Base-by-base conservation (phyloP, 2,329 filamentous ascomycete species). In the Aspergillus fumigatus region DNA sequence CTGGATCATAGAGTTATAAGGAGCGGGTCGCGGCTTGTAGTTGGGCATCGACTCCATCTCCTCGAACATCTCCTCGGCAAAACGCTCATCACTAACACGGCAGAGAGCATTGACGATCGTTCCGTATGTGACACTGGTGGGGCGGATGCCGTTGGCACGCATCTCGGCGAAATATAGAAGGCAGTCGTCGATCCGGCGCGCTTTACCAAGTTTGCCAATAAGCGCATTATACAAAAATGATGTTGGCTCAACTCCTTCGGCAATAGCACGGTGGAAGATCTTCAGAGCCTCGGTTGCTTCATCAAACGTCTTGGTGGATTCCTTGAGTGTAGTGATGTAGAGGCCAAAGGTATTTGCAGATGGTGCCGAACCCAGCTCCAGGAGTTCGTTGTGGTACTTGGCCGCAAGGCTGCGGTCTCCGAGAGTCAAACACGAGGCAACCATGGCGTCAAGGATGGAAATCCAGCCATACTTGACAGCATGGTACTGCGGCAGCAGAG, bases 1-100 rank as follows among this genome's bases (percentile, higher is more conserved):
- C 73, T 99, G 94, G 86, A 99, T 99, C 87, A 99, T 89, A 76
- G 91, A 96, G 81, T 99, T 97, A 82, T 99, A 99, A 0, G 94
- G 94, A 25, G 94, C 94, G 26, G 94, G 92, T 9, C 94, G 88
- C 43, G 94, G 91, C 81, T 97, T 97, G 84, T 99, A 99, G 80
- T 99, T 99, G 56, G 92, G 88, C 88, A 96, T 96, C 49, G 88
- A 86, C 79, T 99, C 94, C 94, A 99, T 99, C 79, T 99, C 94
- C 70, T 97, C 92, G 70, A 99, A 99, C 66, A 97, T 85, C 75
- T 97, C 92, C 70, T 97, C 94, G 27, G 94, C 94, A 72, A 97
- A 96, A 70, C 93, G 95, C 78, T 97, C 93, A 66, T 99, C 94
- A 64, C 92, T 96, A 55, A 97, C 94, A 66, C 94, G 90, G 82